A percentile compares a stretch with the other conserved stretches of the same genome.
Conservation (phyloP, 2,329 filamentous ascomycete genomes). For the Verticillium klebahnii region DNA sequence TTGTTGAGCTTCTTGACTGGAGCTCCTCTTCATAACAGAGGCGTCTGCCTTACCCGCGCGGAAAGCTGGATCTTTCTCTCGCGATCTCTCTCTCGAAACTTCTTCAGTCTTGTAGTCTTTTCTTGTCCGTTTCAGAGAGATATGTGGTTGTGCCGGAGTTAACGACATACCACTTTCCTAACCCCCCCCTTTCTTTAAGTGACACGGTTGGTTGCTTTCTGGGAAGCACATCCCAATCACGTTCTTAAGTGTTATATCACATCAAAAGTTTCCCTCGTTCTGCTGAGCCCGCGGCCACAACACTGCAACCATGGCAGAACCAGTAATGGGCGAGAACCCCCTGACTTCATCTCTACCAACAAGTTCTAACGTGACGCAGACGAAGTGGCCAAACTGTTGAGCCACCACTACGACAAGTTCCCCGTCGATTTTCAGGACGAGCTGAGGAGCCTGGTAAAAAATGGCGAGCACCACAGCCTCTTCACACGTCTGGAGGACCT, state of each 20-base stretch:
- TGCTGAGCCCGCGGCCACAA: background rate
- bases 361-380: slow-evolving; percentile 4
- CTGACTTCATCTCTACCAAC: rapidly evolving
- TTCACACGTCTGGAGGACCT: slow-evolving; percentile 10
- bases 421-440: slow-evolving; percentile 4
- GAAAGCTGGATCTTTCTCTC: background rate
- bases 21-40: background rate
- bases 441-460: slow-evolving; percentile 2
- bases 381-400: slow-evolving; percentile 6
- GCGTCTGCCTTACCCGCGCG: background rate
- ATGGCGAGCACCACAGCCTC: slow-evolving; percentile 3
- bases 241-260: background rate
- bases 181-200: background rate
- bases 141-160: background rate
- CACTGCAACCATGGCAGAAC: slow-evolving; percentile 7
- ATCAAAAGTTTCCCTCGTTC: background rate
- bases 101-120: background rate
- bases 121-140: background rate
- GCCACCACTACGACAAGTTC: slow-evolving; percentile 4
- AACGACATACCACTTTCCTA: background rate
- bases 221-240: background rate
- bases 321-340: slow-evolving; percentile 6
- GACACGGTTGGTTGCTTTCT: background rate
- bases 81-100: background rate
- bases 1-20: background rate